Conservation (phyloP, 208 protist species). For the Trichomonas tenax region DNA sequence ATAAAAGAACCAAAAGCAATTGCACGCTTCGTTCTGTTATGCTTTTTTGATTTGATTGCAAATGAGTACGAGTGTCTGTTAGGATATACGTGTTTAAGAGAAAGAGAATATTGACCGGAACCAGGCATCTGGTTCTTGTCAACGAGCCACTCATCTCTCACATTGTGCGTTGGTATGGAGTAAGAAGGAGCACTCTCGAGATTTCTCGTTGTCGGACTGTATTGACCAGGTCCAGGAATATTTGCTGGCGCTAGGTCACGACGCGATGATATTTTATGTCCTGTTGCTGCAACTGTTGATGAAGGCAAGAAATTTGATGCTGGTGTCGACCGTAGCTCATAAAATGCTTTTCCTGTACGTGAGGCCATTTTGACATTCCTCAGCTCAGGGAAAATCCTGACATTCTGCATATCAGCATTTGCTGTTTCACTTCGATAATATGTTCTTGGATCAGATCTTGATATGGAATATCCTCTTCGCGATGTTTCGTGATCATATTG, state of each 20-base stretch:
- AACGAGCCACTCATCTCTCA: neutral
- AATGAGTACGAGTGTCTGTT: neutral
- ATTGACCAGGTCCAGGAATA: neutral
- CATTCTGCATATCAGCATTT: neutral
- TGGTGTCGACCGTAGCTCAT: neutral
- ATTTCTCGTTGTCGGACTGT: neutral
- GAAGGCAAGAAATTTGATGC: neutral
- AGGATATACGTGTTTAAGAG: neutral
- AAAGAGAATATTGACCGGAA: neutral
- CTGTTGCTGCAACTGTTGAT: neutral
- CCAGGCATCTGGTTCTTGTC: neutral
- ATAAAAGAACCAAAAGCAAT: neutral
- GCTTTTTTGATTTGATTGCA: neutral
- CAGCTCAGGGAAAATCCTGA: neutral
- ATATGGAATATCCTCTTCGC: neutral
- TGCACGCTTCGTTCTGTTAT: neutral
- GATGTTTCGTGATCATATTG: neutral
- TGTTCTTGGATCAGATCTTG: neutral
- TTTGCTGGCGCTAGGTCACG: neutral
- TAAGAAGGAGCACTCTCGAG: neutral
- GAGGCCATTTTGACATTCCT: neutral
- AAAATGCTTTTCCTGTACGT: neutral
- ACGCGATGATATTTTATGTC: neutral
- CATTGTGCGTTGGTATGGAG: neutral
- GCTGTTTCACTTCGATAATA: neutral